A percentile compares a stretch with the other conserved stretches of the same genome.
Evolutionary conservation across 2,329 filamentous ascomycete species (phyloP).

Genomic region (Pseudocercospora cruenta): DNA sequence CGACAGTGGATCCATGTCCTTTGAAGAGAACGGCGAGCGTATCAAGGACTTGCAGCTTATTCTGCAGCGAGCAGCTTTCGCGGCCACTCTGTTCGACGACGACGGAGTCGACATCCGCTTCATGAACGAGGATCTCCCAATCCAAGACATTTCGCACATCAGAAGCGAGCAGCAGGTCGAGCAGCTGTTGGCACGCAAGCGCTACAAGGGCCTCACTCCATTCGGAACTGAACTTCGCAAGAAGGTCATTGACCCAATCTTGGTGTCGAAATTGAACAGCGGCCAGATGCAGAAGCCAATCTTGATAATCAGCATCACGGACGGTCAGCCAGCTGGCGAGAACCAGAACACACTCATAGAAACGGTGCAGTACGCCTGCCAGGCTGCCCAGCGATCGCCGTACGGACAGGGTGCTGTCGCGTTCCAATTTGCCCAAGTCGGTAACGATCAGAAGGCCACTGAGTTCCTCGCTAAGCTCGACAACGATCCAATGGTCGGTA

Average conservation of each 20-base stretch:
- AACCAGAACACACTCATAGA: slow-evolving; percentile 60
- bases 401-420: slow-evolving; percentile 61
- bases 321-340: slow-evolving; percentile 68
- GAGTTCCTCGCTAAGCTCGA: slow-evolving; percentile 68
- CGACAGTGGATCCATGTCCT: slow-evolving; percentile 71
- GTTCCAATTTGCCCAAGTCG: slow-evolving; percentile 72
- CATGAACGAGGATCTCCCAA: slow-evolving; percentile 64
- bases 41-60: slow-evolving; percentile 70
- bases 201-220: slow-evolving; percentile 68
- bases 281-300: slow-evolving; percentile 65
- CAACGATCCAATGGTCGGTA: slow-evolving; percentile 63
- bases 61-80: slow-evolving; percentile 64
- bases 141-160: slow-evolving; percentile 58
- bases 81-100: slow-evolving; percentile 69
- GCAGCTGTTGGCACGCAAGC: slow-evolving; percentile 59
- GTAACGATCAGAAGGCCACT: slow-evolving; percentile 66
- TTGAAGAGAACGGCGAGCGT: slow-evolving; percentile 68
- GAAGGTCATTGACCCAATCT: slow-evolving; percentile 66
- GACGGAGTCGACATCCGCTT: slow-evolving; percentile 70
- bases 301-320: slow-evolving; percentile 67
- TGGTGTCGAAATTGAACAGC: slow-evolving; percentile 57
- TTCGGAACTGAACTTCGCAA: slow-evolving; percentile 65
- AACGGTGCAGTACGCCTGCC: slow-evolving; percentile 59
- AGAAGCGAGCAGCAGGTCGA: slow-evolving; percentile 62
- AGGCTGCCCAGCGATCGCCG: slow-evolving; percentile 54